Evolutionary conservation across 768 basidiomycete genomes (phyloP), one percentile per base, ranked within the genome.

Genomic region (Lactifluus pinguis): DNA sequence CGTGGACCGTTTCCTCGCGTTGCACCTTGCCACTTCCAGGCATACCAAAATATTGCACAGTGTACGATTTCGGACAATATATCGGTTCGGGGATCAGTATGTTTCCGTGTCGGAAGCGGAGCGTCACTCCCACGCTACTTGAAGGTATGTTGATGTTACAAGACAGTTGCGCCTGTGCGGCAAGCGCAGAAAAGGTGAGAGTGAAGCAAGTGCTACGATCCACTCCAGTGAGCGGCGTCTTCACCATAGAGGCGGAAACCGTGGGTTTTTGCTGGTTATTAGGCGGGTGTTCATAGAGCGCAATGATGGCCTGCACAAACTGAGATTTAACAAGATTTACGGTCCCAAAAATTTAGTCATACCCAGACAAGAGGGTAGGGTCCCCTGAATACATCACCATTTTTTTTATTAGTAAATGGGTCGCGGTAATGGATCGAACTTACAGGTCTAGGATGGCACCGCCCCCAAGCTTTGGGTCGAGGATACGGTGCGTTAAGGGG

Each of bases 281-380:
- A n/a, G 75, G 75, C 11, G 87, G 85, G 71, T 91, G 79, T 68
- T 93, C 91, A 70, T 88, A 92, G 19, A 94, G 76, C 0, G 82
- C 78, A 55, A 92, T 76, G 68, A 92, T 84, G 19, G 89, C 83
- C 89, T 90, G 67, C n/a, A 64, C 3, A 60, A 54, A 42, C 25
- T 54, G 47, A 65, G 42, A 15, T 36, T 25, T 45, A 42, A 47
- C 34, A 49, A 25, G 21, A 32, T 3, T 14, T 15, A 42, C 19
- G 6, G 19, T 6, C 47, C 25, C 13, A 50, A 8, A 8, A 32
- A 11, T 44, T 49, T n/a, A 4, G 15, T 69, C 79, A 48, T 69
- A 83, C 86, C 89, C 89, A 91, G 67, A 90, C 77, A 65, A 90
- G 74, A 9, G 88, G 89, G 71, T 92, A 93, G 11, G 90, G 87